phyloP scores from a whole-genome alignment of 768 basidiomycete species.

The Tulasnella sp. region DNA sequence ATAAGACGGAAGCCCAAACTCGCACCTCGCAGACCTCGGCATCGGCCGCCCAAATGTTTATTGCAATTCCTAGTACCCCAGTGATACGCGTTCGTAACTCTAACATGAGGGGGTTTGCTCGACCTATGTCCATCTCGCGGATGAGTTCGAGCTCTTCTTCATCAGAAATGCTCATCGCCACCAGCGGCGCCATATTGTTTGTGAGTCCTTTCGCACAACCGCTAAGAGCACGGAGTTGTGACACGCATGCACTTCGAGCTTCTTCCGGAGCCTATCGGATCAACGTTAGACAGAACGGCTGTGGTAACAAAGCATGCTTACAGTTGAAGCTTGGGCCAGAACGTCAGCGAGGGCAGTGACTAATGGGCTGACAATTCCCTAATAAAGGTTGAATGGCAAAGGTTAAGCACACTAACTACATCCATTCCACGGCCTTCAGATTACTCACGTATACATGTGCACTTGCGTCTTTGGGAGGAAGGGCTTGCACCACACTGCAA shows the following conservation, averaged over 20 bases:
- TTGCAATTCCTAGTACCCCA: conserved; percentile 43
- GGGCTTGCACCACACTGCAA: conserved; percentile 83
- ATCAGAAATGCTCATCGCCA: conserved; percentile 18
- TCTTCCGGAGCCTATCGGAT: conserved; percentile 57
- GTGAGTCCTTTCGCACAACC: conserved; percentile 86
- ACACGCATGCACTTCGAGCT: conserved; percentile 50
- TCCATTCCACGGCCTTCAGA: background rate
- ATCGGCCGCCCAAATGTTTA: conserved; percentile 73
- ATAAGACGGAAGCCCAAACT: conserved; percentile 17
- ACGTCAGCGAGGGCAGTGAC: conserved; percentile 57
- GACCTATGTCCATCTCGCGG: conserved; percentile 46
- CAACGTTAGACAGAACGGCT: background rate
- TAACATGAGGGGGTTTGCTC: conserved; percentile 53
- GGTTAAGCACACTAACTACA: background rate
- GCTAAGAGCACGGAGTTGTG: conserved; percentile 69
- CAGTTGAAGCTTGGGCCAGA: conserved; percentile 43
- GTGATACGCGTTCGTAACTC: conserved; percentile 60
- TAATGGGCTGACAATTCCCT: conserved; percentile 71
- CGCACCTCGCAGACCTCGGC: conserved; percentile 66
- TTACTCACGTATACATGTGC: conserved; percentile 56
- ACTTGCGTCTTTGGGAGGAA: conserved; percentile 69
- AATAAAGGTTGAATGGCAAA: conserved; percentile 8
- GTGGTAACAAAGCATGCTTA: conserved; percentile 26
- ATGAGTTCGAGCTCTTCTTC: conserved; percentile 39
- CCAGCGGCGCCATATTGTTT: conserved; percentile 55